phyloP scores from a whole-genome alignment of 106 monocot genomes.

The Triglochin maritima region DNA sequence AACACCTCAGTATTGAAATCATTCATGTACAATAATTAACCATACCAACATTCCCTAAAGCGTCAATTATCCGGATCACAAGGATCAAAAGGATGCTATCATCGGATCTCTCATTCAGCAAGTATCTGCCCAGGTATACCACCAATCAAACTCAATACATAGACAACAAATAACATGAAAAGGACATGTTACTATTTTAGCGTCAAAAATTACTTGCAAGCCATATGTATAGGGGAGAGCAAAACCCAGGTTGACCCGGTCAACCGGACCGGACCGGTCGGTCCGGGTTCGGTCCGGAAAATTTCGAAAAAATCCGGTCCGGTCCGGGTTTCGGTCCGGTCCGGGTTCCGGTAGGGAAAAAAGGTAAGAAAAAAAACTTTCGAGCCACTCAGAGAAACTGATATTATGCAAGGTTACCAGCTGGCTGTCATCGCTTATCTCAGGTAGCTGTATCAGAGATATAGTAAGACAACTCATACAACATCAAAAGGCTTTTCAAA shows the following conservation, averaged over 20 bases:
- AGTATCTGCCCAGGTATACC: conserved; percentile 39
- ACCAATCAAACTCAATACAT: conserved; percentile 1
- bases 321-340: too few relatives aligned
- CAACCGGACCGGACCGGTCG: too few relatives aligned
- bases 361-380: conserved; percentile 87
- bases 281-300: too few relatives aligned
- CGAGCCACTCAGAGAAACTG: conserved; percentile 86
- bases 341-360: too few relatives aligned
- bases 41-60: conserved; percentile 84
- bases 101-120: conserved; percentile 74
- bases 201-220: conserved; percentile 58
- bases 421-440: conserved; percentile 34
- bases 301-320: too few relatives aligned
- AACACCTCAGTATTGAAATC: neutral
- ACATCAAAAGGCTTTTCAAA: neutral
- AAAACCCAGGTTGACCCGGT: too few relatives aligned
- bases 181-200: too few relatives aligned
- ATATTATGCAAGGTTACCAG: conserved; percentile 44
- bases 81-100: conserved; percentile 97
- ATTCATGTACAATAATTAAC: neutral
- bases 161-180: conserved; percentile 1
- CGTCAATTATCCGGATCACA: conserved; percentile 76
- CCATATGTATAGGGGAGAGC: conserved; percentile 76
- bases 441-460: conserved; percentile 37
- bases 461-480: neutral